Evolutionary conservation across 2,329 filamentous ascomycete species (phyloP).

Genomic region (Corynespora cassiicola): DNA sequence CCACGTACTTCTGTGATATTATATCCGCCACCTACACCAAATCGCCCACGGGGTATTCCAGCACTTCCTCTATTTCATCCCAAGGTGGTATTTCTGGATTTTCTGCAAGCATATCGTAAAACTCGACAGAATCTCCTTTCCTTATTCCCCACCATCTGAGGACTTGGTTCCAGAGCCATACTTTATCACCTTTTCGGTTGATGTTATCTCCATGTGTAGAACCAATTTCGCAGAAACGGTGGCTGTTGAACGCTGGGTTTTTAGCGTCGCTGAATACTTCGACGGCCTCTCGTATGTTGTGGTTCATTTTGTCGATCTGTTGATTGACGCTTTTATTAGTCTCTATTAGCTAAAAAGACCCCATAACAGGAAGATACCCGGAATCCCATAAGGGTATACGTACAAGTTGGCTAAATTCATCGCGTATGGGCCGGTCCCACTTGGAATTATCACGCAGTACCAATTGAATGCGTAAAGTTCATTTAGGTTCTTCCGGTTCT

Average conservation of each 20-base stretch:
- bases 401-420: constrained; percentile 11
- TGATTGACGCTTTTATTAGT: not conserved
- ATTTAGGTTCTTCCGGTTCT: too few relatives aligned
- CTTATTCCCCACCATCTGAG: not conserved
- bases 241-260: constrained; percentile 11
- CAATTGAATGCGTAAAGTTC: too few relatives aligned
- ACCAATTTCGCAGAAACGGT: constrained; percentile 16
- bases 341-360: too few relatives aligned
- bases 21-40: not conserved
- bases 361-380: too few relatives aligned
- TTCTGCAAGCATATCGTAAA: not conserved
- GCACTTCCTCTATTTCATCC: constrained; percentile 3
- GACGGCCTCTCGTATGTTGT: constrained; percentile 5
- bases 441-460: too few relatives aligned
- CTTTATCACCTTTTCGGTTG: not conserved
- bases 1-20: not conserved
- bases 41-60: not conserved
- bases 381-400: constrained; percentile 1
- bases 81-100: not conserved
- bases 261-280: constrained; percentile 16
- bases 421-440: too few relatives aligned
- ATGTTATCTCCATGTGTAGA: constrained; percentile 1
- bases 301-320: constrained; percentile 11
- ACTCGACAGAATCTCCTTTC: not conserved
- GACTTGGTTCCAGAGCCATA: constrained; percentile 9